Base-by-base conservation (phyloP, 2,329 filamentous ascomycete species). In the Alternaria solani region DNA sequence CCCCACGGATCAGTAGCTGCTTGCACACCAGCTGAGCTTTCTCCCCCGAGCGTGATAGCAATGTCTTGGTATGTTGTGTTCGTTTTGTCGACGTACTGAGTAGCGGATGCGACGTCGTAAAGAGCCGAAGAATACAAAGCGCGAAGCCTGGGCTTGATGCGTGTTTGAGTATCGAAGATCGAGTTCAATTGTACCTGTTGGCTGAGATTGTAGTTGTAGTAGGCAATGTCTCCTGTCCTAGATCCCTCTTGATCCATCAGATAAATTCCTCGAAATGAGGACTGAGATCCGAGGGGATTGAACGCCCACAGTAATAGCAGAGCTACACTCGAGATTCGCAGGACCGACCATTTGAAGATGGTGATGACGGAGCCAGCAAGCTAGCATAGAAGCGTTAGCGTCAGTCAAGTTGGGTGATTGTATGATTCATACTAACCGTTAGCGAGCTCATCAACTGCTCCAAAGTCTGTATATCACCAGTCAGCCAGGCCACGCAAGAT, bases 241-340 rank as follows among this genome's bases (percentile, higher is more conserved):
- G 9, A 41, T 23, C 54, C 58, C 9, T 36, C 12, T 2, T 11
- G 7, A 7, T 38, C 16, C 9, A 23, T 25, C 14, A 58, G n/a
- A 28, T 58, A 55, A 7, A 47, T 38, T 2, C 42, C 55, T 18
- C 58, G 54, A 8, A 64, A 64, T 0, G 61, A 63, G 3, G 57
- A 58, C 47, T 63, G 61, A 32, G 61, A 63, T 20, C 61, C 61
- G 2, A 63, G 49, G 7, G 61, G 60, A 26, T 62, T 58, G 44
- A 57, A 59, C 12, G 60, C 60, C 60, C 57, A 63, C 3, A 65
- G 36, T 1, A 55, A 6, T 5, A 59, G 26, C 7, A 64, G 42
- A 7, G 30, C 55, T 9, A 55, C 12, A 7, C 55, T 59, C 4
- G 59, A 62, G 28, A 57, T 30, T 26, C 42, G 34, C 16, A 59